Base-by-base conservation (phyloP, 1,139 yeast species). In the Meyerozyma guilliermondii region DNA sequence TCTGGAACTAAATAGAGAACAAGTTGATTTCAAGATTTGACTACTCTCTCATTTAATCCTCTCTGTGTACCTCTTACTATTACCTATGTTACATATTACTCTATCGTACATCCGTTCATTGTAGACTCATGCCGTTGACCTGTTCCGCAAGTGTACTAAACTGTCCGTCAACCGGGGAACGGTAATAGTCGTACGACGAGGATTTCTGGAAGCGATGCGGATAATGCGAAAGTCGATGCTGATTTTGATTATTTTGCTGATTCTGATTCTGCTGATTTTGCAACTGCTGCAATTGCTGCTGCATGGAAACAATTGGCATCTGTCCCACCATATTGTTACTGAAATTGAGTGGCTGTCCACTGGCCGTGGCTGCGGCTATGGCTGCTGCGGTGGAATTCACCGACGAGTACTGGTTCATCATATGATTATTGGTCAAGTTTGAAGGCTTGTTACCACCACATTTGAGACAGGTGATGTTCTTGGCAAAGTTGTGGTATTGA, bases 401-500 rank as follows among this genome's bases (percentile, higher is more conserved):
- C 5, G 68, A 60, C 47, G 64, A 73, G 30, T 65, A 18, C 26
- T 20, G 35, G 41, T 43, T 49, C 38, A 42, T 43, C 31, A 33
- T 35, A 11, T 38, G 37, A 28, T 40, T 51, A 44, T 47, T 49
- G 37, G 62, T 54, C 5, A 74, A 66, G 38, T 73, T 67, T 14
- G 71, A 65, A 4, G 81, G 81, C 50, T 92, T 80, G 35, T 88
- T 80, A 1, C 87, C 85, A 3, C 96, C 95, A 65, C 97, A 89
- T 58, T 91, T 83, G 57, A 89, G 71, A 59, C 97, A 89, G 47
- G 82, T 81, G 47, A 87, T 71, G 60, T 91, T 91, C 56, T 91
- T 89, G 7, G 97, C 97, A 73, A 91, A 91, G 60, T 91, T 91
- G 63, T 91, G 97, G 60, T 89, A 91, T 39, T 81, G 76, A 60